A percentile compares a stretch with the other conserved stretches of the same genome.
phyloP scores from a whole-genome alignment of 2,329 filamentous ascomycete species.

The Calonectria pseudoreteaudii region DNA sequence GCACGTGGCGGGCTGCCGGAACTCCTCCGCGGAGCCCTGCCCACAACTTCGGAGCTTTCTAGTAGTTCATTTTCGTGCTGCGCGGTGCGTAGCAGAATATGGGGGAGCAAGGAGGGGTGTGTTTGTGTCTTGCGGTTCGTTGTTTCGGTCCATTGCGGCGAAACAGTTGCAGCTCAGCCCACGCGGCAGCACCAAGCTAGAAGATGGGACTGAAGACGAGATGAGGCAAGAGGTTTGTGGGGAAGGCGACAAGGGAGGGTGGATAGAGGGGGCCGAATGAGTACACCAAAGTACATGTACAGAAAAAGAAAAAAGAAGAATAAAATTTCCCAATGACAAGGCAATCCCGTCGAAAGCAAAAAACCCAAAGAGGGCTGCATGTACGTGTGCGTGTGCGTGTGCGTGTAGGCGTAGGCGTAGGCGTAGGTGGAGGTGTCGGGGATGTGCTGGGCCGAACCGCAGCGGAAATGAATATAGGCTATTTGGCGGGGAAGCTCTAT shows the following conservation, averaged over 20 bases:
- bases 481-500: neutral
- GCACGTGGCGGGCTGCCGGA: conserved; percentile 22
- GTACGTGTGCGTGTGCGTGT: neutral
- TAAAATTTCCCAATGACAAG: neutral
- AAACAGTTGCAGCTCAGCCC: neutral
- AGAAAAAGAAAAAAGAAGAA: neutral
- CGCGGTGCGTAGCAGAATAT: neutral
- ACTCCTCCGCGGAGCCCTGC: conserved; percentile 10
- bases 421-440: neutral
- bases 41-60: neutral
- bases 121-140: neutral
- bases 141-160: neutral
- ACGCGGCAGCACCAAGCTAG: neutral
- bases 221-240: neutral
- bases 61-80: neutral
- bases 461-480: conserved; percentile 4
- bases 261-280: neutral
- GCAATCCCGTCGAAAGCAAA: neutral
- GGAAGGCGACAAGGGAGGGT: neutral
- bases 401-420: neutral
- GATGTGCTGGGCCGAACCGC: conserved; percentile 5
- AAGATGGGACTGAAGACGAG: neutral
- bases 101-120: neutral
- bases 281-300: neutral
- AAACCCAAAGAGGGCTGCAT: neutral